Conservation (phyloP, 2,329 filamentous ascomycete genomes). For the Cytospora chrysosperma region DNA sequence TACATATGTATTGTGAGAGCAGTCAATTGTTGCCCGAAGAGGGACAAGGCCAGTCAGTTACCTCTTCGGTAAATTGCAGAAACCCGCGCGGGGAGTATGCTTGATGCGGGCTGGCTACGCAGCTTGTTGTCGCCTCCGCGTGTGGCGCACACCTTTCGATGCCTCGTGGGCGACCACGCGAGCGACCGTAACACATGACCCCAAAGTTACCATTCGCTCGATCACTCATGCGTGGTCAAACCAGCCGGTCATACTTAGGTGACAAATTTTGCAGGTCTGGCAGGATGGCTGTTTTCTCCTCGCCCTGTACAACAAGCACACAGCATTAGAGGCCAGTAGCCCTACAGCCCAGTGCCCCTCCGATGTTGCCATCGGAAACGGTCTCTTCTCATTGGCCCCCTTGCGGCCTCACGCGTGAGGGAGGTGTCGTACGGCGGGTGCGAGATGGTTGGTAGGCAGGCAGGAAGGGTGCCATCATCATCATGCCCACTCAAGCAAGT, state of each 20-base stretch:
- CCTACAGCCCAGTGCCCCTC: slow-evolving; percentile 8
- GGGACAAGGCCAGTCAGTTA: not conserved
- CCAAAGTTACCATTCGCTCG: not conserved
- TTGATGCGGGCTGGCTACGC: not conserved
- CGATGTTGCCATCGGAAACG: not conserved
- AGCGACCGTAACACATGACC: not conserved
- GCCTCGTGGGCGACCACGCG: not conserved
- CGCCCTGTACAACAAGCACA: slow-evolving; percentile 3
- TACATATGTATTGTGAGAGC: not conserved
- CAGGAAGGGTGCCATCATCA: slow-evolving; percentile 1
- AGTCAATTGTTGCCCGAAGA: not conserved
- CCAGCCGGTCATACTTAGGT: not conserved
- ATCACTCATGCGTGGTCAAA: not conserved
- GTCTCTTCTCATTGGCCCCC: slow-evolving; percentile 19
- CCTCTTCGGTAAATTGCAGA: no score
- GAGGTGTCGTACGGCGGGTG: slow-evolving; percentile 1
- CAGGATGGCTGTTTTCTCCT: not conserved
- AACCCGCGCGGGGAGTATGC: no score
- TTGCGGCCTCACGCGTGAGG: not conserved
- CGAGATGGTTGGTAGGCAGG: slow-evolving; percentile 15
- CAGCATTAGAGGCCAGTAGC: slow-evolving; percentile 7
- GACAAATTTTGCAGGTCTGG: not conserved
- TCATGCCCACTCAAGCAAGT: no score
- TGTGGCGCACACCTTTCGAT: not conserved
- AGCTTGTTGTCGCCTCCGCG: not conserved